Conservation (phyloP, 768 basidiomycete genomes). For the Gymnopilus junonius region DNA sequence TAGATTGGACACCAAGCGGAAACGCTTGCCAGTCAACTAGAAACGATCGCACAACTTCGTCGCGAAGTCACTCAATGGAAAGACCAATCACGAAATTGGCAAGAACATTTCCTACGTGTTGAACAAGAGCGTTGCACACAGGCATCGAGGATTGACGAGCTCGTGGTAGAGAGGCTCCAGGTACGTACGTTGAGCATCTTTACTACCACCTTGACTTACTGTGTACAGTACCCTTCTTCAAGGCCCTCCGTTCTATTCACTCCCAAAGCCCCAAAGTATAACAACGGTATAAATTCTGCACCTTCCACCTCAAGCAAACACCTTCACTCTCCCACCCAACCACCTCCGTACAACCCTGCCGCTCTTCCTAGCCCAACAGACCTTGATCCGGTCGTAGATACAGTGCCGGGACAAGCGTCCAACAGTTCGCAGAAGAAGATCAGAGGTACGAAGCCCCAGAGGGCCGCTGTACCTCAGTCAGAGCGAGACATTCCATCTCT, state of each 20-base stretch:
- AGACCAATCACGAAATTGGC: constrained; percentile 77
- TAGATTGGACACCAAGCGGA: constrained; percentile 66
- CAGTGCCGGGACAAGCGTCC: background rate
- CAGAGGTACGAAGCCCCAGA: background rate
- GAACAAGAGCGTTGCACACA: constrained; percentile 69
- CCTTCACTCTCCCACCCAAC: constrained; percentile 34
- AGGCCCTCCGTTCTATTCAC: constrained; percentile 32
- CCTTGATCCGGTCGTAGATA: constrained; percentile 1
- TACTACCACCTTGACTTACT: background rate
- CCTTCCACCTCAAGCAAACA: constrained; percentile 31
- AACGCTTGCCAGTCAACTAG: constrained; percentile 38
- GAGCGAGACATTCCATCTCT: background rate
- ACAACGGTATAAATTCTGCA: constrained; percentile 29
- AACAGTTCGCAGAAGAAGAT: background rate
- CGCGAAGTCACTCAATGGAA: constrained; percentile 76
- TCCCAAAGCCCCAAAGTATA: constrained; percentile 33
- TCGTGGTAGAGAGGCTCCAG: constrained; percentile 52
- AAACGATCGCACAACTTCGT: constrained; percentile 63
- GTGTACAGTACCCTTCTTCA: constrained; percentile 1
- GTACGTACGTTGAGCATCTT: constrained; percentile 34
- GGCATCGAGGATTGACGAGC: constrained; percentile 60
- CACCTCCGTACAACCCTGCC: constrained; percentile 32
- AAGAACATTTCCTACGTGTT: constrained; percentile 77
- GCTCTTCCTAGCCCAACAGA: constrained; percentile 29
- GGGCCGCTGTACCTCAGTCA: background rate